Conservation (phyloP, 2,329 filamentous ascomycete genomes). For the Fusarium keratoplasticum region DNA sequence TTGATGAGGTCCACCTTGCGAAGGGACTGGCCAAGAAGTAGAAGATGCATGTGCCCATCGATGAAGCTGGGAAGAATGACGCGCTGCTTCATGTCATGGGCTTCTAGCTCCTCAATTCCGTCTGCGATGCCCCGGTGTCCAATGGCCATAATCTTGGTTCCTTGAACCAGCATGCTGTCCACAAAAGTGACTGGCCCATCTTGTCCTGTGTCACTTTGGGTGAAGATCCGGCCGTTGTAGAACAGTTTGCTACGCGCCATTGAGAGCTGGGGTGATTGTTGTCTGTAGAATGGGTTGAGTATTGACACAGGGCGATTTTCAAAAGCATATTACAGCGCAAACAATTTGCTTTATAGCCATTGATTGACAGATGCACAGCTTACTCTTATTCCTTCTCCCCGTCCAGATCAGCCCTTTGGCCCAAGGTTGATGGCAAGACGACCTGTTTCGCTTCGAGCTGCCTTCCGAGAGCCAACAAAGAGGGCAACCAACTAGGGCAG, state of each 20-base stretch:
- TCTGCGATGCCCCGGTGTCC: background rate
- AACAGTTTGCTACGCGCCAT: background rate
- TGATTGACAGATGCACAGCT: too few relatives aligned
- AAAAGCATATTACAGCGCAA: too few relatives aligned
- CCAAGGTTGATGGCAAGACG: too few relatives aligned
- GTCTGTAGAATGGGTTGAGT: too few relatives aligned
- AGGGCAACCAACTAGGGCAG: too few relatives aligned
- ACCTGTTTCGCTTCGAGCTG: too few relatives aligned
- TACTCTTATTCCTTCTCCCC: too few relatives aligned
- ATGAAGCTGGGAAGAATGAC: constrained; percentile 66
- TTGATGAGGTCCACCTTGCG: constrained; percentile 61
- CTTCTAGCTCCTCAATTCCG: background rate
- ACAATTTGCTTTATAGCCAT: too few relatives aligned
- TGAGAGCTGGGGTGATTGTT: background rate
- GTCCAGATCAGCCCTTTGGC: too few relatives aligned
- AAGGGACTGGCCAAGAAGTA: constrained; percentile 64
- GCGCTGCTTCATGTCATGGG: constrained; percentile 43
- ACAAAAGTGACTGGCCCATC: background rate
- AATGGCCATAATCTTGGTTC: background rate
- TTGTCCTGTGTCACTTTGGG: background rate
- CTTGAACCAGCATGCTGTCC: background rate
- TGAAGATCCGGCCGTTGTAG: background rate
- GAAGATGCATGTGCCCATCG: constrained; percentile 67
- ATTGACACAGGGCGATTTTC: too few relatives aligned
- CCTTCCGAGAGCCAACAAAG: too few relatives aligned